Evolutionary conservation across 2,329 filamentous ascomycete genomes (phyloP).

Genomic region (Dendryphion nanum): DNA sequence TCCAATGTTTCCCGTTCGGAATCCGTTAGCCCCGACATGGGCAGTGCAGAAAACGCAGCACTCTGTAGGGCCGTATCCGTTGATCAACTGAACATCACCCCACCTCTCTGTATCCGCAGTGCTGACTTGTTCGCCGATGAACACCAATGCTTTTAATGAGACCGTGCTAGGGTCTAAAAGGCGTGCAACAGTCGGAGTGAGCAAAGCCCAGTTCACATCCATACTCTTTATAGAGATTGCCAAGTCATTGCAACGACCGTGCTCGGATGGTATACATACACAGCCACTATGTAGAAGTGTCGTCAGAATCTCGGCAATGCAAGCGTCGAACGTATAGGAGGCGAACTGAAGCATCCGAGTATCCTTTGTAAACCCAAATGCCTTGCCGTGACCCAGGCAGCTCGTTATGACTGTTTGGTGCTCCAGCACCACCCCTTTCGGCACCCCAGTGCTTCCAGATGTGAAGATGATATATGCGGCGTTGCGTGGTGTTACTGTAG

Average conservation of each 20-base stretch:
- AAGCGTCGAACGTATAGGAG: conserved; percentile 48
- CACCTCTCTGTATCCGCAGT: no score
- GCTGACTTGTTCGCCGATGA: conserved; percentile 4
- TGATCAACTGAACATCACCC: background rate
- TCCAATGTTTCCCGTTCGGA: no score
- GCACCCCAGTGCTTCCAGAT: conserved; percentile 36
- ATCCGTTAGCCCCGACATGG: background rate
- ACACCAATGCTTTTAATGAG: background rate
- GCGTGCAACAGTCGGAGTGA: conserved; percentile 18
- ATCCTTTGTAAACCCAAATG: conserved; percentile 53
- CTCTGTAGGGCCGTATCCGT: background rate
- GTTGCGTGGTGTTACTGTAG: background rate
- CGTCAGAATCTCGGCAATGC: conserved; percentile 50
- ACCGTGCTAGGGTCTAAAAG: conserved; percentile 27
- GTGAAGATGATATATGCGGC: conserved; percentile 39
- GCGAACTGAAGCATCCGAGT: conserved; percentile 54
- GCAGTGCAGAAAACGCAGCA: conserved; percentile 5
- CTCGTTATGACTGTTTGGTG: background rate
- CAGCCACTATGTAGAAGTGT: conserved; percentile 47
- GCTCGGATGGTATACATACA: conserved; percentile 53
- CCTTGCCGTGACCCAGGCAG: background rate
- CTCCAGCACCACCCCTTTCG: conserved; percentile 56
- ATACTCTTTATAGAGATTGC: background rate
- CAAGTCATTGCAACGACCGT: conserved; percentile 47
- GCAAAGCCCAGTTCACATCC: conserved; percentile 1